phyloP scores from a whole-genome alignment of 2,329 filamentous ascomycete species.

The Diaporthe vexans region DNA sequence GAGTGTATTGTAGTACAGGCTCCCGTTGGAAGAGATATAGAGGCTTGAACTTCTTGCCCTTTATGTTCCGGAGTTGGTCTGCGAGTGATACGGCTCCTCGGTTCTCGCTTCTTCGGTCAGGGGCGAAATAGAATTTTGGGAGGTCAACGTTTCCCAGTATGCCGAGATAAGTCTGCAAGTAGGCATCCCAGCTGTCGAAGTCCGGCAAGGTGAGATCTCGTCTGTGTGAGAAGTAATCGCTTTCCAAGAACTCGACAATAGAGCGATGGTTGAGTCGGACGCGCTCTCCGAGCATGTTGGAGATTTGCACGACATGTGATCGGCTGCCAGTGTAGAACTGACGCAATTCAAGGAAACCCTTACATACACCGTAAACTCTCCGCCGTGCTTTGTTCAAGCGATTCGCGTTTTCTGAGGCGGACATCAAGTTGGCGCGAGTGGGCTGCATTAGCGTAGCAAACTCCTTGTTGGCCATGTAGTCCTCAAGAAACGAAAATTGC shows the following conservation, averaged over 20 bases:
- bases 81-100: rapidly evolving
- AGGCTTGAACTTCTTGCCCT: background rate
- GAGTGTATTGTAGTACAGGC: background rate
- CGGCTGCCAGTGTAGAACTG: background rate
- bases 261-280: constrained; percentile 10
- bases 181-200: background rate
- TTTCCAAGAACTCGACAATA: constrained; percentile 10
- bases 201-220: background rate
- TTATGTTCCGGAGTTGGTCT: background rate
- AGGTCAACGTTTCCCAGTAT: background rate
- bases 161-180: constrained; percentile 13
- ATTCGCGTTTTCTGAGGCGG: background rate
- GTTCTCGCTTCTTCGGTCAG: background rate
- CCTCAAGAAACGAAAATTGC: constrained; percentile 6
- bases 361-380: constrained; percentile 6
- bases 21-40: background rate
- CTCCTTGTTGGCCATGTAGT: background rate
- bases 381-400: background rate
- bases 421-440: background rate
- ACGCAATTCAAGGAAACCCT: constrained; percentile 20
- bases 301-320: constrained; percentile 5
- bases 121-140: constrained; percentile 1
- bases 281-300: background rate
- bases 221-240: background rate
- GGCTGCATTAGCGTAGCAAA: constrained; percentile 7